phyloP scores from a whole-genome alignment of 2,329 filamentous ascomycete genomes.

The Aspergillus felis region DNA sequence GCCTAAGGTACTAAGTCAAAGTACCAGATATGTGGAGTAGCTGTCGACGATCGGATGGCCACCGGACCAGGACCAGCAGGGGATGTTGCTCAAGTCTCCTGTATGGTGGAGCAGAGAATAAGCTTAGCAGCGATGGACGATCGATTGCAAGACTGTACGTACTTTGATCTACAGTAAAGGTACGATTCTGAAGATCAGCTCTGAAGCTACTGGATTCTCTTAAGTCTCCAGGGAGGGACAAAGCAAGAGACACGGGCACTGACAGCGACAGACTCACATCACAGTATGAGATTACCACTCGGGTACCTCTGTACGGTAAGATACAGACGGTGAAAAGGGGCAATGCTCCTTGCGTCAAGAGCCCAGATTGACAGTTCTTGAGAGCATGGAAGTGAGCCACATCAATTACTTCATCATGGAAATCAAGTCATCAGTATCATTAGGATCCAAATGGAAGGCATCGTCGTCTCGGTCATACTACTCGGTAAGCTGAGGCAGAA shows the following conservation, averaged over 20 bases:
- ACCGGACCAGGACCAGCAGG: slow-evolving; percentile 7
- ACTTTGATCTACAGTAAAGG: slow-evolving; percentile 1
- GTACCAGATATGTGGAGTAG: slow-evolving; percentile 5
- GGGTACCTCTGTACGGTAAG: neutral
- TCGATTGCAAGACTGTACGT: slow-evolving; percentile 5
- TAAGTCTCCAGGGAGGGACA: neutral
- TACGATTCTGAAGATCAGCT: neutral
- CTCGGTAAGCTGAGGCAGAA: neutral
- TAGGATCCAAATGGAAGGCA: neutral
- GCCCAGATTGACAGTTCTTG: neutral
- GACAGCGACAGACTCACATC: neutral
- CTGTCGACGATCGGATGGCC: slow-evolving; percentile 7
- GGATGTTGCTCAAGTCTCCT: slow-evolving; percentile 10
- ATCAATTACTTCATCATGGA: neutral
- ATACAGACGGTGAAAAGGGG: neutral
- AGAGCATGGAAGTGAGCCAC: neutral
- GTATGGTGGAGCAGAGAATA: slow-evolving; percentile 18
- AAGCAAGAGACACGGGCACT: neutral
- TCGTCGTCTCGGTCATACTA: no score
- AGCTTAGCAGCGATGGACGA: slow-evolving; percentile 18
- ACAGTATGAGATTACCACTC: neutral
- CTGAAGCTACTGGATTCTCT: no score
- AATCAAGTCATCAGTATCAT: no score
- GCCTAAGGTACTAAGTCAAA: no score
- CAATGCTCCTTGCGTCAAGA: neutral